Percentiles rank a stretch among this genome's conserved stretches.
phyloP scores from a whole-genome alignment of 2,329 filamentous ascomycete genomes.

The Chalara sp. region DNA sequence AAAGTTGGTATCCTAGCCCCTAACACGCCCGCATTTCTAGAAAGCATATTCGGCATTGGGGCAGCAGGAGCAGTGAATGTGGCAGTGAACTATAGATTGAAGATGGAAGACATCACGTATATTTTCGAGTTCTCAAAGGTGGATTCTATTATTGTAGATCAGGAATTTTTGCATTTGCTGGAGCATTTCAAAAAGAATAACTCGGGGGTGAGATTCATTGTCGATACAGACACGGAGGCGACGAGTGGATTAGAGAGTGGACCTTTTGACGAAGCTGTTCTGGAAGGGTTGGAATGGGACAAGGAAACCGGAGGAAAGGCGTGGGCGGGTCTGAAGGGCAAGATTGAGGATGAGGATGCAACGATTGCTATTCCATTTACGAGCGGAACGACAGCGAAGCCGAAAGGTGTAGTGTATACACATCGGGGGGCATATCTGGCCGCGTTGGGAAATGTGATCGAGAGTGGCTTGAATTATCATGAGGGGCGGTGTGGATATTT shows the following conservation, averaged over 20 bases:
- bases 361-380: constrained; percentile 89
- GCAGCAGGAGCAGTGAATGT: constrained; percentile 77
- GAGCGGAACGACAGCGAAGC: constrained; percentile 82
- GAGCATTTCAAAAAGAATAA: constrained; percentile 55
- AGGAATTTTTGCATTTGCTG: constrained; percentile 69
- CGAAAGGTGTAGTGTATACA: constrained; percentile 90
- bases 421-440: constrained; percentile 85
- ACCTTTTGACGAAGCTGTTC: constrained; percentile 75
- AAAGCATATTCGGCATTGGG: constrained; percentile 80
- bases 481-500: constrained; percentile 71
- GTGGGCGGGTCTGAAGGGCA: constrained; percentile 70
- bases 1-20: constrained; percentile 81
- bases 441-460: constrained; percentile 76
- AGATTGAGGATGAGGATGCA: constrained; percentile 65
- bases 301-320: constrained; percentile 55
- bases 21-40: constrained; percentile 92
- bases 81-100: constrained; percentile 66
- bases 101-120: constrained; percentile 79
- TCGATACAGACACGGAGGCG: constrained; percentile 77
- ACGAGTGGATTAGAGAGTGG: constrained; percentile 68
- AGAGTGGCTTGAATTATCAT: constrained; percentile 73
- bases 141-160: constrained; percentile 80
- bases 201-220: constrained; percentile 60
- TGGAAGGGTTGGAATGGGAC: constrained; percentile 74
- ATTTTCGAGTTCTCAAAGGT: constrained; percentile 85